Evolutionary conservation across 2,329 filamentous ascomycete species (phyloP).

Genomic region (Scedosporium apiospermum): DNA sequence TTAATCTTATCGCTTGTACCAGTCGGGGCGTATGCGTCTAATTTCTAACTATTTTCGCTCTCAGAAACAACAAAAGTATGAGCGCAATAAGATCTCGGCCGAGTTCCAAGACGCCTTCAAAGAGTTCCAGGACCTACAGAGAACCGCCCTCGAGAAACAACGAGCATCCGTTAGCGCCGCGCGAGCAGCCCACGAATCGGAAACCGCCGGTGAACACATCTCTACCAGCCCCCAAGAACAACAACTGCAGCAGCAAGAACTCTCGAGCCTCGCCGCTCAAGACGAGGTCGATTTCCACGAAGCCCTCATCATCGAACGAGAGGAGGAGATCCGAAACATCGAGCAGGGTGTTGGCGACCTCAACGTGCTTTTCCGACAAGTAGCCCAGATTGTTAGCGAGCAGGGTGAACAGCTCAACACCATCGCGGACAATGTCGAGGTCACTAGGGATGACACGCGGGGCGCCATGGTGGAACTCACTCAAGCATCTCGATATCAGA

Average conservation of each 20-base stretch:
- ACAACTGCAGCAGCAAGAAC: conserved; percentile 61
- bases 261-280: conserved; percentile 75
- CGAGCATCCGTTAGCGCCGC: conserved; percentile 77
- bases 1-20: background rate
- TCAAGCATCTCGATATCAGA: conserved; percentile 84
- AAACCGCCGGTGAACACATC: conserved; percentile 21
- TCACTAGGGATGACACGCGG: conserved; percentile 68
- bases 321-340: conserved; percentile 94
- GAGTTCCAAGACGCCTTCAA: conserved; percentile 83
- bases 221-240: conserved; percentile 32
- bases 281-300: conserved; percentile 98
- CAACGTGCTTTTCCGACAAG: conserved; percentile 93
- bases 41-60: background rate
- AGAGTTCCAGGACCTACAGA: conserved; percentile 90
- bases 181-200: conserved; percentile 65
- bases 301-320: conserved; percentile 86
- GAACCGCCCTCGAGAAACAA: conserved; percentile 84
- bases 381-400: conserved; percentile 94
- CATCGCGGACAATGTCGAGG: conserved; percentile 81
- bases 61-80: conserved; percentile 91
- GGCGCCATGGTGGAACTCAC: conserved; percentile 81
- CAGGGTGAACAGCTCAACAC: conserved; percentile 84
- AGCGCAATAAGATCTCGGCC: conserved; percentile 86
- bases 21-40: background rate
- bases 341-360: conserved; percentile 92